A percentile compares a stretch with the other conserved stretches of the same genome.
phyloP scores from a whole-genome alignment of 2,329 filamentous ascomycete species.

The Phaeosphaeriaceae sp. region DNA sequence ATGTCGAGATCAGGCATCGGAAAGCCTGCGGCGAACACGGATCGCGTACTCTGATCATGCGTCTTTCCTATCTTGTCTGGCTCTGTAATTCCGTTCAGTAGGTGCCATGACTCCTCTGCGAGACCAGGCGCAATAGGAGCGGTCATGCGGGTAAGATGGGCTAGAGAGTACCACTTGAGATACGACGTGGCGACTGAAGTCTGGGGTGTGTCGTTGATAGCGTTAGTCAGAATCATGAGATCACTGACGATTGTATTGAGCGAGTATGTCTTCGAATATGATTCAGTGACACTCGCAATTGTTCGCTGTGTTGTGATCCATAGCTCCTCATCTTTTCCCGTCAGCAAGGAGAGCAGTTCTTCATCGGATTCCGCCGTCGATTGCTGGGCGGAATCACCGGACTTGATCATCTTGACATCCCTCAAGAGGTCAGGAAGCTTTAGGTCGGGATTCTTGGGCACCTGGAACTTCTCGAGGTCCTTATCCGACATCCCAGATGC shows the following conservation, averaged over 20 bases:
- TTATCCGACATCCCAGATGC: constrained; percentile 30
- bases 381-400: not conserved
- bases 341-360: constrained; percentile 17
- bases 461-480: constrained; percentile 26
- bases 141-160: constrained; percentile 72
- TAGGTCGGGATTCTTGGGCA: constrained; percentile 33
- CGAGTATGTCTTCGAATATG: constrained; percentile 75
- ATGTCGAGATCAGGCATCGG: constrained; percentile 61
- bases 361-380: no score
- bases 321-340: constrained; percentile 53
- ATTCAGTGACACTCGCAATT: constrained; percentile 71
- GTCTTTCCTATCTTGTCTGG: not conserved
- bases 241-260: constrained; percentile 87
- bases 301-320: constrained; percentile 74
- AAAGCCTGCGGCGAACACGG: constrained; percentile 62
- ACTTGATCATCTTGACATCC: constrained; percentile 12
- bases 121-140: constrained; percentile 83
- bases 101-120: constrained; percentile 80
- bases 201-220: constrained; percentile 41
- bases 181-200: constrained; percentile 47
- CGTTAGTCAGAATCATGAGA: constrained; percentile 82
- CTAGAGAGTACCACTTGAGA: constrained; percentile 61
- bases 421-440: constrained; percentile 30
- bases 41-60: not conserved
- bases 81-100: constrained; percentile 54